phyloP scores from a whole-genome alignment of 1,284 basidiomycete genomes.

The Ceratobasidium sp. region DNA sequence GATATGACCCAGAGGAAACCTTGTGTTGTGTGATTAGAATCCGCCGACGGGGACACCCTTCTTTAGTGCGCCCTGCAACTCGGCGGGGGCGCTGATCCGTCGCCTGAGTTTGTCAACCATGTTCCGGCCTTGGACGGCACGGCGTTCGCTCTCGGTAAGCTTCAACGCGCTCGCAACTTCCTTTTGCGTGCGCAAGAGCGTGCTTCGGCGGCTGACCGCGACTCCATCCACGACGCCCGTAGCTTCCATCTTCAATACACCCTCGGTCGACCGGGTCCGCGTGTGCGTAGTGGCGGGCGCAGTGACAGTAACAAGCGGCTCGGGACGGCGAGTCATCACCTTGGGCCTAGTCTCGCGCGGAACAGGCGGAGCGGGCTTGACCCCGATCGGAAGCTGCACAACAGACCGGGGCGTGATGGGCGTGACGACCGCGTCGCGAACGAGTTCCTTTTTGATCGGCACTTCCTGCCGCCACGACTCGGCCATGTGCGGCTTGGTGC shows the following conservation, averaged over 20 bases:
- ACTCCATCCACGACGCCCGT: not conserved
- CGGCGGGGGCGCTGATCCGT: constrained; percentile 40
- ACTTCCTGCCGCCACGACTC: not conserved
- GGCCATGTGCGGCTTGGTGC: not conserved
- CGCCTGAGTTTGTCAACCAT: constrained; percentile 41
- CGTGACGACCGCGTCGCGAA: not conserved
- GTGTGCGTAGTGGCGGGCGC: constrained; percentile 3
- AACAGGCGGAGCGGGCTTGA: constrained; percentile 10
- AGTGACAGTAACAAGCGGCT: not conserved
- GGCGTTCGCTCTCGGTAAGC: constrained; percentile 32
- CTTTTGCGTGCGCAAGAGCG: constrained; percentile 1
- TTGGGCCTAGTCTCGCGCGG: constrained; percentile 8
- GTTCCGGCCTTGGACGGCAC: constrained; percentile 37
- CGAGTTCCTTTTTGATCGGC: not conserved
- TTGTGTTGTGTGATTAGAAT: constrained; percentile 17
- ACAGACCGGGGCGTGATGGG: not conserved
- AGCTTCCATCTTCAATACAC: not conserved
- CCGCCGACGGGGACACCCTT: constrained; percentile 31
- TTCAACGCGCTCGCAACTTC: constrained; percentile 9
- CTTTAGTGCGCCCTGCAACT: constrained; percentile 22
- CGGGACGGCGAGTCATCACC: constrained; percentile 6
- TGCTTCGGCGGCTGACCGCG: not conserved
- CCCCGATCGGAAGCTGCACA: constrained; percentile 4
- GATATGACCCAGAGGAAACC: too few relatives aligned
- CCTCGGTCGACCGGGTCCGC: not conserved